These are phyloP conservation scores for Pyrenochaeta sp. DNA, from an alignment of 2,329 filamentous ascomycete genomes.

Conservation along the genomic window DNA sequence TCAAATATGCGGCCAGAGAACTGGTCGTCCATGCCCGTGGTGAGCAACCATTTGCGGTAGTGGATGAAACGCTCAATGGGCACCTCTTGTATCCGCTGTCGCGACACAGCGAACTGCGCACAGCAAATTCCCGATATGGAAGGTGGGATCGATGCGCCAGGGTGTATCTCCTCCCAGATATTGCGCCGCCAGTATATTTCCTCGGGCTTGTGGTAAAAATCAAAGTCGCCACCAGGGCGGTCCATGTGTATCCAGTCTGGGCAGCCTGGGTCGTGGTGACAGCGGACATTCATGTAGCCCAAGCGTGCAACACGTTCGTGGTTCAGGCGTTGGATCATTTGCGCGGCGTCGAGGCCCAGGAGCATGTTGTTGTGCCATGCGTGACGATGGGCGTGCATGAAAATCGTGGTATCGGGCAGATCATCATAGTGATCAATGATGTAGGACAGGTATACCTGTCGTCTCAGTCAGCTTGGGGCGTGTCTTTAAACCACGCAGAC, in stretches of 20 bases:
- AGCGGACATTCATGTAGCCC: conserved; percentile 69
- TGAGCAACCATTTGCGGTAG: conserved; percentile 62
- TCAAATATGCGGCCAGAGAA: conserved; percentile 51
- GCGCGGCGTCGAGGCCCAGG: conserved; percentile 59
- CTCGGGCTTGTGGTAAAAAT: conserved; percentile 51
- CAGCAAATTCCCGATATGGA: conserved; percentile 60
- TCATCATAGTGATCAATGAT: conserved; percentile 70
- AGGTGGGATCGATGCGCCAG: conserved; percentile 47
- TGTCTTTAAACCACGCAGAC: neutral
- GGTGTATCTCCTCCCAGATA: conserved; percentile 54
- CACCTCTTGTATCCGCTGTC: conserved; percentile 59
- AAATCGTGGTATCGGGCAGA: conserved; percentile 66
- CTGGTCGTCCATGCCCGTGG: conserved; percentile 47
- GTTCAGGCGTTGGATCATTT: conserved; percentile 62
- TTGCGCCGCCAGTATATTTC: conserved; percentile 45
- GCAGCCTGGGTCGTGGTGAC: conserved; percentile 66
- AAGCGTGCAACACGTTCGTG: conserved; percentile 60
- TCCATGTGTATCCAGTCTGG: conserved; percentile 65
- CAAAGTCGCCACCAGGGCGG: conserved; percentile 50
- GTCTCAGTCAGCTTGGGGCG: conserved; percentile 12
- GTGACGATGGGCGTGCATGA: conserved; percentile 64
- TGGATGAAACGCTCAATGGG: conserved; percentile 61
- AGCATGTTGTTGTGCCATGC: conserved; percentile 70
- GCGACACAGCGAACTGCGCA: conserved; percentile 64
- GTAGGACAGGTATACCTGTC: conserved; percentile 64